Percentiles rank a stretch among this genome's conserved stretches.
Conservation (phyloP, 768 basidiomycete genomes). For the Suillus subluteus region DNA sequence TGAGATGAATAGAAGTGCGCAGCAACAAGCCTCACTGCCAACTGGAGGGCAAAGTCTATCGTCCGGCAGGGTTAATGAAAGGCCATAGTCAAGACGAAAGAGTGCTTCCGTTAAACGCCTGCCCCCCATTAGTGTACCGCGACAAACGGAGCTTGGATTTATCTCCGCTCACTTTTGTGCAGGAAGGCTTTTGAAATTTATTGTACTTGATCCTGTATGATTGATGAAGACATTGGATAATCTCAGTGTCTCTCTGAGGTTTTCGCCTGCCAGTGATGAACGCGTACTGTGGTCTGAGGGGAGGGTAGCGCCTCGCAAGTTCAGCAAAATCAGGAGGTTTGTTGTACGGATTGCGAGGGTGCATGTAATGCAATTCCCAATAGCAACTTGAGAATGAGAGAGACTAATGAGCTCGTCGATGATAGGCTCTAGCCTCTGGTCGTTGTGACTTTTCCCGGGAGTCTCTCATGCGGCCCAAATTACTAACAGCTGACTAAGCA, state of each 20-base stretch:
- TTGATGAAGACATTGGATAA: conserved; percentile 29
- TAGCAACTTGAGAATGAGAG: background rate
- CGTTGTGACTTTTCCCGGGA: no score
- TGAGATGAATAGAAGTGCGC: background rate
- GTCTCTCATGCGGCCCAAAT: no score
- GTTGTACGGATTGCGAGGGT: conserved; percentile 52
- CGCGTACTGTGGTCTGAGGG: conserved; percentile 58
- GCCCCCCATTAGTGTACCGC: conserved; percentile 19
- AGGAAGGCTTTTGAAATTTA: conserved; percentile 76
- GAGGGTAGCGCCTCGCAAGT: conserved; percentile 60
- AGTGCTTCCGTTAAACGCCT: conserved; percentile 84
- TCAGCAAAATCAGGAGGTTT: conserved; percentile 57
- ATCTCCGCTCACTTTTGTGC: conserved; percentile 61
- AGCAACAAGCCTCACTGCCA: conserved; percentile 50
- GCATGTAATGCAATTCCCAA: conserved; percentile 35
- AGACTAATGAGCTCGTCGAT: background rate
- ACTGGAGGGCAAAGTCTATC: conserved; percentile 87
- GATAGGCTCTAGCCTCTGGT: no score
- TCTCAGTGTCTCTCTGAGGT: background rate
- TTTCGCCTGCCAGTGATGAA: background rate
- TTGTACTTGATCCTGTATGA: conserved; percentile 40
- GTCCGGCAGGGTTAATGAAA: conserved; percentile 62
- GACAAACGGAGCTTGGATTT: conserved; percentile 1
- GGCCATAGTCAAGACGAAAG: conserved; percentile 70
- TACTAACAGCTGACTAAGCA: no score